Percentiles rank a stretch among this genome's conserved stretches.
Conservation (phyloP, 2,329 filamentous ascomycete species). For the Venturia nashicola region DNA sequence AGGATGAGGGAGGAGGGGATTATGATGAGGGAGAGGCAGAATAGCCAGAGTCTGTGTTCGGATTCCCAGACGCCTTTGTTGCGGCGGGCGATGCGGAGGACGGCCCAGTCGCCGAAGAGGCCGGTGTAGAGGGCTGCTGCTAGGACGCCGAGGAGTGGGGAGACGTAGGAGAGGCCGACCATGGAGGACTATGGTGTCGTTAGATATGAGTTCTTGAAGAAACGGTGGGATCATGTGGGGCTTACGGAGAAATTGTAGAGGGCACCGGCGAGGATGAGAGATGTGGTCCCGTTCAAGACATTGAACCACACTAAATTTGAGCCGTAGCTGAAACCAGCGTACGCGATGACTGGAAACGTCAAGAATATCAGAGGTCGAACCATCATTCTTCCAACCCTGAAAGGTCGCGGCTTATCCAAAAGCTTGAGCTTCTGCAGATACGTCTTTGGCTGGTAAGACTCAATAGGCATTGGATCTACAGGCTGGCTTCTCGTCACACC, state of each 20-base stretch:
- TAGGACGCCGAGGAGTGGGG: slow-evolving; percentile 23
- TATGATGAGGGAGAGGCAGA: slow-evolving; percentile 27
- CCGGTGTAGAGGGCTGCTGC: slow-evolving; percentile 25
- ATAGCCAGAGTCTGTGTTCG: slow-evolving; percentile 29
- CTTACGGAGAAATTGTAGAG: slow-evolving; percentile 24
- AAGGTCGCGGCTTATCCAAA: not conserved
- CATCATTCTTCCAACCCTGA: slow-evolving; percentile 1
- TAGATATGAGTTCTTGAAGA: too few relatives aligned
- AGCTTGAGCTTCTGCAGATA: slow-evolving; percentile 5
- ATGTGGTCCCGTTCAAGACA: slow-evolving; percentile 30
- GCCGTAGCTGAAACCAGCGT: slow-evolving; percentile 30
- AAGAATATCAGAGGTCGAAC: slow-evolving; percentile 13
- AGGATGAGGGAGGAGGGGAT: slow-evolving; percentile 31
- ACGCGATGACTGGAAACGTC: slow-evolving; percentile 25
- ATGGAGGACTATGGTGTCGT: slow-evolving; percentile 19
- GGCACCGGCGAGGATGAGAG: slow-evolving; percentile 23
- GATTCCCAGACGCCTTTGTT: slow-evolving; percentile 28
- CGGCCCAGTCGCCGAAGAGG: slow-evolving; percentile 23
- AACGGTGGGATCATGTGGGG: too few relatives aligned
- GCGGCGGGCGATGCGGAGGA: slow-evolving; percentile 22
- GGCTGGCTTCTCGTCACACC: not conserved
- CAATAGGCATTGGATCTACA: not conserved
- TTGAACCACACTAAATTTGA: slow-evolving; percentile 30
- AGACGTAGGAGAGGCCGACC: slow-evolving; percentile 26
- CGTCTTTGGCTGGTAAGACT: not conserved